Base-by-base conservation (phyloP, 2,329 filamentous ascomycete species). In the Neofusicoccum sp. region DNA sequence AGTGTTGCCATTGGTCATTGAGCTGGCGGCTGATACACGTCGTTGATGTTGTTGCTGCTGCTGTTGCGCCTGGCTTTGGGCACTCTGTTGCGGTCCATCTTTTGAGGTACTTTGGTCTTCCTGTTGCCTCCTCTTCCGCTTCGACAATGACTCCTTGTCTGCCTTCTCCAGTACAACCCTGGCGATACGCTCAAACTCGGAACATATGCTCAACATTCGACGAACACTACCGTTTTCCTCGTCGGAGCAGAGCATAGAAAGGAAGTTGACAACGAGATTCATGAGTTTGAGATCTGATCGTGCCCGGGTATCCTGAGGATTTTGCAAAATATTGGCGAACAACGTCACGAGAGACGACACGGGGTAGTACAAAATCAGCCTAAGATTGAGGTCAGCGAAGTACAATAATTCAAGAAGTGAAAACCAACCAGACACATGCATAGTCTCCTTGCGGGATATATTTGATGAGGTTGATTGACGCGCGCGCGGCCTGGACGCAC, bases 401-500 rank as follows among this genome's bases (percentile, higher is more conserved):
- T n/a, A 31, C 8, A 16, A 11, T 20, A 2, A 31, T 3, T 11
- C 24, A 6, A 28, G 9, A 9, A 9, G 7, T 11, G 40, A 9
- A 24, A 44, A 16, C 14, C 20, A 60, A 96, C 93, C 95, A 99
- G 57, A 98, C 93, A 75, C 92, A 97, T 51, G 90, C 89, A 71
- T 93, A 93, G 72, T 99, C 95, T 47, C 93, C 93, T 71, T 96
- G 92, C 0, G 95, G 95, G 49, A 98, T 92, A 73, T 98, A 98
- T 75, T 96, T 96, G 64, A 99, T 87, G 43, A 99, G 78, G 63
- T 95, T 91, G 61, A 99, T 97, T 2, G 92, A 96, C 2, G 93
- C 93, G 68, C 95, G 83, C 2, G 95, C 95, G 14, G 95, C 93
- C 49, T 92, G 91, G 3, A 96, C 96, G 71, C 93, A 98, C 2